A percentile compares a stretch with the other conserved stretches of the same genome.
Evolutionary conservation across 441 rosid species (phyloP).

Genomic region (Isatis lusitanica): DNA sequence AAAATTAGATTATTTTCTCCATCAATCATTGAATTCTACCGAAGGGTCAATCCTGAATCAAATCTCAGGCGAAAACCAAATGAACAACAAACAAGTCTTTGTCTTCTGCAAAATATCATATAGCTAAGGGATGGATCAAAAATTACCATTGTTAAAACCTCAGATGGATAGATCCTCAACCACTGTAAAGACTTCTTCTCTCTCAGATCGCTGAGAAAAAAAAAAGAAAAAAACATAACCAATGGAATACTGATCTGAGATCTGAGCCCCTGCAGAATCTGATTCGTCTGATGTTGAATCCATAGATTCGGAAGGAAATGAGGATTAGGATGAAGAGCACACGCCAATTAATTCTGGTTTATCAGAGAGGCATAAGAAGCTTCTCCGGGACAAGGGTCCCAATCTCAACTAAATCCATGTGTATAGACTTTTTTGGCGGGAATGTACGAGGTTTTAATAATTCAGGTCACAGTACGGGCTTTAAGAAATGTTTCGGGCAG

Average conservation of each 20-base stretch:
- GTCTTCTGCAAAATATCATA: neutral
- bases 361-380: too few species aligned
- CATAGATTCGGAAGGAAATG: too few species aligned
- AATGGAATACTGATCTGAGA: neutral
- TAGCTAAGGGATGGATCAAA: neutral
- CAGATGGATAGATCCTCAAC: slow-evolving; percentile 17
- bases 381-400: too few species aligned
- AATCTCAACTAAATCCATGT: too few species aligned
- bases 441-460: too few species aligned
- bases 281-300: too few species aligned
- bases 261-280: too few species aligned
- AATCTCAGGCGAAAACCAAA: neutral
- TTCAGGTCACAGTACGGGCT: too few species aligned
- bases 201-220: slow-evolving; percentile 15
- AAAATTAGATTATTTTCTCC: neutral
- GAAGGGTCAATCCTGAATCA: neutral
- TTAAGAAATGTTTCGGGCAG: too few species aligned
- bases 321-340: too few species aligned
- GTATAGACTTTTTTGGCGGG: too few species aligned
- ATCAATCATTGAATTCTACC: neutral
- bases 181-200: slow-evolving; percentile 1
- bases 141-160: slow-evolving; percentile 42
- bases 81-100: neutral
- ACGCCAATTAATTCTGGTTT: too few species aligned
- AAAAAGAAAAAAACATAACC: neutral